A percentile compares a stretch with the other conserved stretches of the same genome.
Conservation (phyloP, 2,329 filamentous ascomycete species). For the Coniochaeta hoffmannii region DNA sequence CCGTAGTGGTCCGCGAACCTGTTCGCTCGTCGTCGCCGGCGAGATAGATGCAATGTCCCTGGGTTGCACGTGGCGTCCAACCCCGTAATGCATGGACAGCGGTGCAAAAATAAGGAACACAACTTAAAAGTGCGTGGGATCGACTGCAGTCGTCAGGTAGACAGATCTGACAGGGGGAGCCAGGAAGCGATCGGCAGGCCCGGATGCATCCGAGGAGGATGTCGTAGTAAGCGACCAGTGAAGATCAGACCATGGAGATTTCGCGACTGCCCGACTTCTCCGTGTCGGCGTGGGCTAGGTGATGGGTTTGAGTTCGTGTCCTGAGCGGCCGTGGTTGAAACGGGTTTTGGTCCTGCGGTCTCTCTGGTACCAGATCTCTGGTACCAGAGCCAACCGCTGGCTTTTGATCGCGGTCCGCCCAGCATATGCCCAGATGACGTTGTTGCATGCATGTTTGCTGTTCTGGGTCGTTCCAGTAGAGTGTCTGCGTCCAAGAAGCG, state of each 20-base stretch:
- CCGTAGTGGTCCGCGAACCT: neutral
- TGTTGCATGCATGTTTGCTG: neutral
- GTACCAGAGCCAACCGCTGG: neutral
- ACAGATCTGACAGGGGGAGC: neutral
- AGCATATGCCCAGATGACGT: too few species aligned
- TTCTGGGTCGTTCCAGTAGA: neutral
- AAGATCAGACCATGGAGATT: neutral
- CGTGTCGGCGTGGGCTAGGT: neutral
- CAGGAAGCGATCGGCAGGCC: neutral
- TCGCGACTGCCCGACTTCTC: neutral
- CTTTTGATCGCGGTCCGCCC: neutral
- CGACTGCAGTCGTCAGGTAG: neutral
- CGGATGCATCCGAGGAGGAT: neutral
- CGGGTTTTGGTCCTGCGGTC: too few species aligned
- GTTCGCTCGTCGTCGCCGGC: neutral
- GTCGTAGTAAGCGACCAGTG: neutral
- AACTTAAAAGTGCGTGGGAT: neutral
- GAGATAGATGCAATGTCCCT: neutral
- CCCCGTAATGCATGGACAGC: neutral
- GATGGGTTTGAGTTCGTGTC: neutral
- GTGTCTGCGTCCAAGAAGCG: too few species aligned
- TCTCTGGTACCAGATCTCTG: too few species aligned
- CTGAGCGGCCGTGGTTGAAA: too few species aligned
- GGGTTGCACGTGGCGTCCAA: neutral
- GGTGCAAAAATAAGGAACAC: neutral